phyloP scores from a whole-genome alignment of 768 basidiomycete genomes.

The Bullera alba region DNA sequence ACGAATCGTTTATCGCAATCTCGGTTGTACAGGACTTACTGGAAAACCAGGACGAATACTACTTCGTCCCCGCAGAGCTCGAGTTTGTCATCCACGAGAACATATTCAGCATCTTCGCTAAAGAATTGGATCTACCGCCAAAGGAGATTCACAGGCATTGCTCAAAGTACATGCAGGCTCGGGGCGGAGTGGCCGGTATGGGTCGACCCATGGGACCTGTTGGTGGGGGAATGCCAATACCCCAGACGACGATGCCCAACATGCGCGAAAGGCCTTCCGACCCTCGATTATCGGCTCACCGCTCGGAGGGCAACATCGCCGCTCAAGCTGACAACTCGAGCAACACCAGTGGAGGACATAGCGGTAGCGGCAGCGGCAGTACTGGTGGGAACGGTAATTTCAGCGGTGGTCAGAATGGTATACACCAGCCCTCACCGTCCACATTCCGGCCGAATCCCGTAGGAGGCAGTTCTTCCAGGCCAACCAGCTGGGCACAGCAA shows the following conservation, averaged over 20 bases:
- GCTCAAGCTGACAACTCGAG: neutral
- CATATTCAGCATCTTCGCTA: conserved; percentile 69
- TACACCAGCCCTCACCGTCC: too few species aligned
- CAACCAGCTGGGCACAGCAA: conserved; percentile 6
- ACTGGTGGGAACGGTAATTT: neutral
- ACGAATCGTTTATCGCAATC: conserved; percentile 88
- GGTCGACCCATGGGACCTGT: neutral
- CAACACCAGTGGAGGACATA: neutral
- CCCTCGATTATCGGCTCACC: conserved; percentile 14
- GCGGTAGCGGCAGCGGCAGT: too few species aligned
- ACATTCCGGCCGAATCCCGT: too few species aligned
- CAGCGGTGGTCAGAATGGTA: too few species aligned
- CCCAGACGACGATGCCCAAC: neutral
- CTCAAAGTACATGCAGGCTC: conserved; percentile 65
- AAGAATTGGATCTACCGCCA: conserved; percentile 76
- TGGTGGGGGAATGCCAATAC: neutral
- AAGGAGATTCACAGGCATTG: conserved; percentile 96
- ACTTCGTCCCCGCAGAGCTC: conserved; percentile 88
- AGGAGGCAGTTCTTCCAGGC: conserved; percentile 4
- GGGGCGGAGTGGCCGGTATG: conserved; percentile 5
- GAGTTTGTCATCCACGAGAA: conserved; percentile 77
- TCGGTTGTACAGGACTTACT: conserved; percentile 76
- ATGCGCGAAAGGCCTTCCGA: conserved; percentile 18
- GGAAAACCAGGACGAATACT: conserved; percentile 91
- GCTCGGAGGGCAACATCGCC: conserved; percentile 12